phyloP scores from a whole-genome alignment of 2,329 filamentous ascomycete species.

The Cordyceps farinosa region DNA sequence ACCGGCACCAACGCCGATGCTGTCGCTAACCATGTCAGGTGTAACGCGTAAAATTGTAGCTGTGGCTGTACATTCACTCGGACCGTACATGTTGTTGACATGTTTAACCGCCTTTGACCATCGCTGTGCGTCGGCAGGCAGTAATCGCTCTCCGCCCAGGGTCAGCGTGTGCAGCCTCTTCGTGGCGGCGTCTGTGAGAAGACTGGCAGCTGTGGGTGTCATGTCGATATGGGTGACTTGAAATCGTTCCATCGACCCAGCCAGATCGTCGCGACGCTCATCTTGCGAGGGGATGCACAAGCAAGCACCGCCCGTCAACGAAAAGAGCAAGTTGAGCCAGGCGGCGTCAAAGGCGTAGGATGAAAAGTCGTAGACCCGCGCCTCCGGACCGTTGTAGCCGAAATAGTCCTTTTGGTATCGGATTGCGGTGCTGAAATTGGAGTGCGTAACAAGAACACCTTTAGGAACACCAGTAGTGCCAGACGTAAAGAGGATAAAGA shows the following conservation, averaged over 20 bases:
- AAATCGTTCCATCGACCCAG: slow-evolving; percentile 14
- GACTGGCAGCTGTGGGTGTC: slow-evolving; percentile 9
- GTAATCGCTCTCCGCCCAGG: slow-evolving; percentile 3
- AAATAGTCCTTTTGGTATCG: slow-evolving; percentile 14
- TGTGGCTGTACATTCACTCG: slow-evolving; percentile 3
- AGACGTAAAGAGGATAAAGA: slow-evolving; percentile 49
- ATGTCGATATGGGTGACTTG: slow-evolving; percentile 14
- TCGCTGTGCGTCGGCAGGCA: not conserved
- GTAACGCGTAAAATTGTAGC: not conserved
- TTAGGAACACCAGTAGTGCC: slow-evolving; percentile 50
- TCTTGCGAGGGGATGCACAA: slow-evolving; percentile 19
- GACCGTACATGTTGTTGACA: slow-evolving; percentile 16
- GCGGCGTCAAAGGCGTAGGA: slow-evolving; percentile 17
- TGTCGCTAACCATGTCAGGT: not conserved
- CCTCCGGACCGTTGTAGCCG: not conserved
- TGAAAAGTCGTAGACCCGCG: slow-evolving; percentile 17
- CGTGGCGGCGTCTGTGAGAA: not conserved
- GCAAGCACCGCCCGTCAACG: slow-evolving; percentile 13
- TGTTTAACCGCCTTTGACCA: not conserved
- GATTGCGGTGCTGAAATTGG: slow-evolving; percentile 19
- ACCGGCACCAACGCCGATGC: slow-evolving; percentile 16
- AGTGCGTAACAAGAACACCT: slow-evolving; percentile 39
- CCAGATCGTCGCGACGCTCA: slow-evolving; percentile 13
- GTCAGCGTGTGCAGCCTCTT: not conserved
- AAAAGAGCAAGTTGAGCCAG: slow-evolving; percentile 9